Evolutionary conservation across 2,329 filamentous ascomycete species (phyloP), one percentile per base, ranked within the genome.

Genomic region (Apiospora sp.): DNA sequence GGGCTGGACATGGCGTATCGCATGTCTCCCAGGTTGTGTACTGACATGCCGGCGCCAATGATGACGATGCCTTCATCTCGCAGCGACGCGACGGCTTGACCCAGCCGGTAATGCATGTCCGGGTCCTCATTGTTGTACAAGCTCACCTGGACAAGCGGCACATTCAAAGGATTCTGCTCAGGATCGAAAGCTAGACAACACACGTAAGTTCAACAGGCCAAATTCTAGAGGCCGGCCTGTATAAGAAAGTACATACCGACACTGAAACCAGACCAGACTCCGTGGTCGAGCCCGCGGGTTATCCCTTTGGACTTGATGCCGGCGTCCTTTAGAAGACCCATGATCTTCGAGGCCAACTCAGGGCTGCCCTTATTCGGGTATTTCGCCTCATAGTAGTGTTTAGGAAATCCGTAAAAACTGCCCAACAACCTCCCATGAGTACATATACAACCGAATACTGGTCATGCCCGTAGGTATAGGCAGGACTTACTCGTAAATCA

Each of bases 31-130:
- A 93, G 83, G 76, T 93, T 93, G 77, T 93, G 92, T 30, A 93
- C 92, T 0, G 92, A 91, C 92, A 94, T 94, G 14, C 93, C 93
- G 0, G 92, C 92, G 34, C 89, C 89, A 67, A 95, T 88, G 73
- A 95, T 90, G 68, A 92, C 85, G 70, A 94, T 86, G 24, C 89
- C 89, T 71, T 93, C 88, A 22, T 93, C 90, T 22, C 93, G 88
- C 1, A 95, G 86, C n/a, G 86, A 81, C 12, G 89, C 83, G 2
- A 95, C 84, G 1, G 92, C 92, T 72, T 88, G 86, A 1, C 93
- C 93, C 1, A 95, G 87, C 3, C 84, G 85, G 81, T 92, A 92
- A 79, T 95, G 93, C 78, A 88, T 86, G 73, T 88, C 85, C 0
- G 91, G 88, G 73, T 93, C 88, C 75, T 93, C 90, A 68, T 84